phyloP scores from a whole-genome alignment of 202 grass and related monocot species.

The Setaria italica region DNA sequence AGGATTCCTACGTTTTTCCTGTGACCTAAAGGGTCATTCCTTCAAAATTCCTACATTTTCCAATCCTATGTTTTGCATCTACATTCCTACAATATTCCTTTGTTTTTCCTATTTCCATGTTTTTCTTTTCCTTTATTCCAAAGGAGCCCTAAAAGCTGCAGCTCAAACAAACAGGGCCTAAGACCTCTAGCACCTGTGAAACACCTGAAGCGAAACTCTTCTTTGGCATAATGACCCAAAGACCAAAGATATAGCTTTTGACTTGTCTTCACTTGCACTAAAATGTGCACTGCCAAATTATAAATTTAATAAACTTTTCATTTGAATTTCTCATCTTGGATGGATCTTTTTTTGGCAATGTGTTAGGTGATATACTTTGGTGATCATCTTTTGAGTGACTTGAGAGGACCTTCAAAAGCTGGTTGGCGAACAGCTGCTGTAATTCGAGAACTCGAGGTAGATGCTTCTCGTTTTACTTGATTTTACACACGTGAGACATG shows the following conservation, averaged over 20 bases:
- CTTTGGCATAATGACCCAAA: background rate
- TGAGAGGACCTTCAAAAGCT: constrained; percentile 96
- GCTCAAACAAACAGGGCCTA: no score
- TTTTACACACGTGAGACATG: background rate
- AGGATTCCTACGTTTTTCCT: no score
- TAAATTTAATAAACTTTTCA: background rate
- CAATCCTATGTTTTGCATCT: no score
- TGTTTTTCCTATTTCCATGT: no score
- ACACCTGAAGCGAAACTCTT: background rate
- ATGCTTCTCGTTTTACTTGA: constrained; percentile 27
- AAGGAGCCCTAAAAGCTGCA: no score
- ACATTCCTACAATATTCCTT: no score
- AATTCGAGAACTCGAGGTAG: constrained; percentile 93
- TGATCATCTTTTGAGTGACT: constrained; percentile 94
- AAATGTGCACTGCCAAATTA: background rate
- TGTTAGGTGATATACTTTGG: constrained; percentile 98
- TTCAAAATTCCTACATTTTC: no score
- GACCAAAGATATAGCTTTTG: constrained; percentile 14
- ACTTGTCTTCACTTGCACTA: constrained; percentile 27
- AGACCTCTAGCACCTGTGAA: no score
- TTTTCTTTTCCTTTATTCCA: no score
- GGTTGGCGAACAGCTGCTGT: constrained; percentile 98
- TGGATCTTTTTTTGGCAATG: constrained; percentile 27
- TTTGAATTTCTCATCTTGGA: constrained; percentile 34
- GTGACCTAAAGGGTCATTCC: no score